phyloP scores from a whole-genome alignment of 2,329 filamentous ascomycete species.

The Colletotrichum godetiae region DNA sequence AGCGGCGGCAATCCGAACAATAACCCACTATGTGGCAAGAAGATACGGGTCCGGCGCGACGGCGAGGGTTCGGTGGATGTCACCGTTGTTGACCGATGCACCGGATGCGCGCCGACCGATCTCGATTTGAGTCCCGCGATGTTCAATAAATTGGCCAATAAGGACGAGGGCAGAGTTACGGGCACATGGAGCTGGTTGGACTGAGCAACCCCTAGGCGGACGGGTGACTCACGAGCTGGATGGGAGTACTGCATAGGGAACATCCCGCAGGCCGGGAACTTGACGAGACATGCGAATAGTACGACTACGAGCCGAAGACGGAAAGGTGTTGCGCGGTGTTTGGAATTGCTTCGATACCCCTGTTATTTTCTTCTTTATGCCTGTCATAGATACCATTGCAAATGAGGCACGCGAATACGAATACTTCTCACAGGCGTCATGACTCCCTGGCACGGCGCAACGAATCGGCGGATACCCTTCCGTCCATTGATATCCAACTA shows the following conservation, averaged over 20 bases:
- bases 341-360: slow-evolving; percentile 20
- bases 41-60: slow-evolving; percentile 69
- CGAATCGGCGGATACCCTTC: not conserved
- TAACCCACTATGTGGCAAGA: slow-evolving; percentile 65
- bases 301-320: not conserved
- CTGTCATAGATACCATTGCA: not conserved
- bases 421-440: not conserved
- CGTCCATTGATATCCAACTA: not conserved
- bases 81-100: slow-evolving; percentile 76
- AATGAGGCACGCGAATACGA: slow-evolving; percentile 13
- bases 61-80: slow-evolving; percentile 61
- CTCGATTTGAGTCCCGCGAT: slow-evolving; percentile 60
- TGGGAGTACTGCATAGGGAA: not conserved
- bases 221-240: not conserved
- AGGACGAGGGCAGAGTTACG: slow-evolving; percentile 52
- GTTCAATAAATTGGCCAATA: slow-evolving; percentile 57
- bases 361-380: not conserved
- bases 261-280: not conserved
- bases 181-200: slow-evolving; percentile 50
- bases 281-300: not conserved
- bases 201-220: not conserved
- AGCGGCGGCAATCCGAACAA: slow-evolving; percentile 66
- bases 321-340: not conserved
- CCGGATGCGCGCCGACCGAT: slow-evolving; percentile 56
- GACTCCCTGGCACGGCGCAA: not conserved